Percentiles rank a stretch among this genome's conserved stretches.
phyloP scores from a whole-genome alignment of 2,329 filamentous ascomycete genomes.

The Arthrobotrys sphaeroides region DNA sequence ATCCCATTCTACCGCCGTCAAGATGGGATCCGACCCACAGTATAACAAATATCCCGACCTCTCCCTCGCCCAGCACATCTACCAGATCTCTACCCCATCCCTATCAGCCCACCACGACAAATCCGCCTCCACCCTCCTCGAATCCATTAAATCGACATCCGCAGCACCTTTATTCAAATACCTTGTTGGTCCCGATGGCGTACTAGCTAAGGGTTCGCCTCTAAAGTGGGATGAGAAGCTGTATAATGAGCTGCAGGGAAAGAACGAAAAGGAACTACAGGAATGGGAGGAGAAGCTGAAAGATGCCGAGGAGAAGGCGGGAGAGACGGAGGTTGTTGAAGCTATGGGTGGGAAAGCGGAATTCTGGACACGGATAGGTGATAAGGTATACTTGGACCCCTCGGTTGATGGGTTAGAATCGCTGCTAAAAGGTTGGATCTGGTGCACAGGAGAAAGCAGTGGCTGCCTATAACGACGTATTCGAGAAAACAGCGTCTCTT shows the following conservation, averaged over 20 bases:
- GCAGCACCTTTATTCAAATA: conserved; percentile 89
- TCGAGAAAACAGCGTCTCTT: conserved; percentile 96
- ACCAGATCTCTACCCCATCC: conserved; percentile 83
- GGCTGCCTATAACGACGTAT: conserved; percentile 87
- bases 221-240: conserved; percentile 91
- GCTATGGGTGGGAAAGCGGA: conserved; percentile 94
- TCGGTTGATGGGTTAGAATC: neutral
- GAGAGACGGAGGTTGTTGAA: conserved; percentile 92
- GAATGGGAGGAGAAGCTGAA: conserved; percentile 85
- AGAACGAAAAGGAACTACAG: conserved; percentile 81
- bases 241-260: conserved; percentile 78
- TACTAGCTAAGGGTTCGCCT: conserved; percentile 69
- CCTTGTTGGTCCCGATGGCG: conserved; percentile 78
- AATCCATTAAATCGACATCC: conserved; percentile 83
- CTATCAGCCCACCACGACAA: conserved; percentile 74
- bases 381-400: conserved; percentile 73
- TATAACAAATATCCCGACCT: conserved; percentile 86
- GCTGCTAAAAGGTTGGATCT: conserved; percentile 6
- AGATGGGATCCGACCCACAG: conserved; percentile 71
- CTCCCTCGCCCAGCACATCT: conserved; percentile 83
- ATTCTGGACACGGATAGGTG: conserved; percentile 92
- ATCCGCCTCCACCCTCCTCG: conserved; percentile 77
- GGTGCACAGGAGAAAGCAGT: conserved; percentile 84
- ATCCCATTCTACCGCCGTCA: conserved; percentile 11
- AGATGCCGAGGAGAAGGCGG: conserved; percentile 93